Conservation (phyloP, 108 stramenopile genomes). For the Schizochytrium sp. region DNA sequence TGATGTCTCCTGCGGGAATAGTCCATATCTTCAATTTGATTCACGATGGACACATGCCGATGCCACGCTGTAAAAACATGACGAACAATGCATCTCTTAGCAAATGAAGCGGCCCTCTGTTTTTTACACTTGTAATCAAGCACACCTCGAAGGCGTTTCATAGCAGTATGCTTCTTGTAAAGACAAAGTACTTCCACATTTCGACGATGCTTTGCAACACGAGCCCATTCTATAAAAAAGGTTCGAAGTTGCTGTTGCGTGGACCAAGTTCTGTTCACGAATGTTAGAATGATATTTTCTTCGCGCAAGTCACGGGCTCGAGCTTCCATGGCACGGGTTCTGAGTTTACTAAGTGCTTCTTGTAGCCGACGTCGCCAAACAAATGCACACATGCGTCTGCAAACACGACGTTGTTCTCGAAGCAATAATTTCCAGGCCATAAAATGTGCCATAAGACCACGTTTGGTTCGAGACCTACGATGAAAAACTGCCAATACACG, state of each 20-base stretch:
- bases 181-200: not conserved
- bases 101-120: not conserved
- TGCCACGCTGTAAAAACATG: not conserved
- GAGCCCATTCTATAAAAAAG: constrained; percentile 24
- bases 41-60: too few species aligned
- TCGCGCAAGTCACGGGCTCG: not conserved
- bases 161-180: not conserved
- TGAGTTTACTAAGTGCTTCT: not conserved
- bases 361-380: not conserved
- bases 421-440: not conserved
- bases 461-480: not conserved
- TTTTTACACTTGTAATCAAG: not conserved
- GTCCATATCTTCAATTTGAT: too few species aligned
- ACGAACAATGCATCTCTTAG: not conserved
- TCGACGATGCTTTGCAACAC: not conserved
- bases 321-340: not conserved
- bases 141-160: constrained; percentile 1
- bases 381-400: not conserved
- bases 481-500: not conserved
- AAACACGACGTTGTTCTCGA: not conserved
- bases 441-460: not conserved
- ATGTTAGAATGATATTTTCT: not conserved
- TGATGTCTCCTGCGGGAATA: too few species aligned
- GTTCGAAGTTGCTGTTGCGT: not conserved
- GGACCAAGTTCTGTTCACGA: not conserved